Evolutionary conservation across 208 protist genomes (phyloP).

Genomic region (Trypanosomatidae sp.): DNA sequence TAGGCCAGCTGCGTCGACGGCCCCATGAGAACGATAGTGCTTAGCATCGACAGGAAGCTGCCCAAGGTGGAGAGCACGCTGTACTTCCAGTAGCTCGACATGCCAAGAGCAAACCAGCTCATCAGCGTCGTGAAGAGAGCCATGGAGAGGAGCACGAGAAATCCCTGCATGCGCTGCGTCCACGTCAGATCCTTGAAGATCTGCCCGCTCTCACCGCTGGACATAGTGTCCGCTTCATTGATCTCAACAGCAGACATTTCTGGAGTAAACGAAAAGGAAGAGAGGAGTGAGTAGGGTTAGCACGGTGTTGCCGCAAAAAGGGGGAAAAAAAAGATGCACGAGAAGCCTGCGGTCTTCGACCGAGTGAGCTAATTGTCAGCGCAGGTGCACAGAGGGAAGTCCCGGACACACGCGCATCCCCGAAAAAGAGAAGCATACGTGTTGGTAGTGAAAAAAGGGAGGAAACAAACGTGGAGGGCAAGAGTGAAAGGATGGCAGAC

Average conservation of each 20-base stretch:
- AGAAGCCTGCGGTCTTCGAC: too few species aligned
- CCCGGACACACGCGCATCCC: too few species aligned
- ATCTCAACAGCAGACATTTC: slow-evolving; percentile 30
- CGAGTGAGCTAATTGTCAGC: too few species aligned
- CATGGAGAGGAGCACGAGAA: slow-evolving; percentile 72
- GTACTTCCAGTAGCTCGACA: slow-evolving; percentile 88
- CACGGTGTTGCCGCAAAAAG: too few species aligned
- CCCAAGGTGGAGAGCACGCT: slow-evolving; percentile 71
- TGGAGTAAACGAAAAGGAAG: not conserved
- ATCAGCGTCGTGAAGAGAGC: slow-evolving; percentile 75
- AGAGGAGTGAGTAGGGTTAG: not conserved
- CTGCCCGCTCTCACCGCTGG: slow-evolving; percentile 52
- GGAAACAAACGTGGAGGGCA: too few species aligned
- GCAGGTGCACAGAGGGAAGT: too few species aligned
- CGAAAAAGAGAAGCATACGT: too few species aligned
- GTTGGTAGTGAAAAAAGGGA: too few species aligned
- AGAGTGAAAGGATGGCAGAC: too few species aligned
- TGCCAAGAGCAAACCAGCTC: slow-evolving; percentile 79
- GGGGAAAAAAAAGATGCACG: too few species aligned
- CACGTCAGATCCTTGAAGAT: slow-evolving; percentile 73
- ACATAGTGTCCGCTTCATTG: slow-evolving; percentile 26
- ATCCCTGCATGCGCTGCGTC: slow-evolving; percentile 80
- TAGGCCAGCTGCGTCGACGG: slow-evolving; percentile 75
- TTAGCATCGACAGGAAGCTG: slow-evolving; percentile 72
- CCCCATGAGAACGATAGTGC: slow-evolving; percentile 88